Evolutionary conservation across 2,329 filamentous ascomycete species (phyloP).

Genomic region (Scedosporium dehoogii): DNA sequence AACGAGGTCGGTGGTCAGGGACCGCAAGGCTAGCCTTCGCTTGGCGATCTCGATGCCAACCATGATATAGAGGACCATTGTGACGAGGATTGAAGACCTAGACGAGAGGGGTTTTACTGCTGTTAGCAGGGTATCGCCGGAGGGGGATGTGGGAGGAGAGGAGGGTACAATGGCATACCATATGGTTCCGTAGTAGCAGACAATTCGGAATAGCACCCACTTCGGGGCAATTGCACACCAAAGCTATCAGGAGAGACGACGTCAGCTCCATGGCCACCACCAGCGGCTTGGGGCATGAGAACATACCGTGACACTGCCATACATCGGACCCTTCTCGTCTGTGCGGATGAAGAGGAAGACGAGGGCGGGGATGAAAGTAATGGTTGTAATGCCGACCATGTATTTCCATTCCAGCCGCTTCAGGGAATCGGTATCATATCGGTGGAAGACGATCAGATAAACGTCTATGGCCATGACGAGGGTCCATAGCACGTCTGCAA

Average conservation of each 20-base stretch:
- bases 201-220: slow-evolving; percentile 1
- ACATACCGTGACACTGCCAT: slow-evolving; percentile 1
- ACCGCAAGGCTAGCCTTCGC: neutral
- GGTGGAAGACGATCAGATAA: slow-evolving; percentile 1
- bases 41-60: slow-evolving; percentile 1
- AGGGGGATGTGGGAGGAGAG: neutral
- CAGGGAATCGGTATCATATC: neutral
- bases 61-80: neutral
- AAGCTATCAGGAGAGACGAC: neutral
- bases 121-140: neutral
- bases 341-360: slow-evolving; percentile 2
- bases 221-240: slow-evolving; percentile 3
- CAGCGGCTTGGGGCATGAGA: neutral
- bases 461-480: slow-evolving; percentile 3
- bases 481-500: slow-evolving; percentile 3
- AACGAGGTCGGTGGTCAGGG: neutral
- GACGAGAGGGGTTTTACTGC: neutral
- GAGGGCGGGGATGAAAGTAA: slow-evolving; percentile 1
- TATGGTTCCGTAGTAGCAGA: neutral
- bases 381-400: neutral
- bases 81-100: neutral
- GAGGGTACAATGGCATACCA: neutral
- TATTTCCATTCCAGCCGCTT: slow-evolving; percentile 3
- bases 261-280: neutral
- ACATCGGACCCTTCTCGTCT: slow-evolving; percentile 3